Percentiles rank a stretch among this genome's conserved stretches.
Evolutionary conservation across 495 filamentous ascomycete genomes (phyloP).

Genomic region (Entonaema liquescens): DNA sequence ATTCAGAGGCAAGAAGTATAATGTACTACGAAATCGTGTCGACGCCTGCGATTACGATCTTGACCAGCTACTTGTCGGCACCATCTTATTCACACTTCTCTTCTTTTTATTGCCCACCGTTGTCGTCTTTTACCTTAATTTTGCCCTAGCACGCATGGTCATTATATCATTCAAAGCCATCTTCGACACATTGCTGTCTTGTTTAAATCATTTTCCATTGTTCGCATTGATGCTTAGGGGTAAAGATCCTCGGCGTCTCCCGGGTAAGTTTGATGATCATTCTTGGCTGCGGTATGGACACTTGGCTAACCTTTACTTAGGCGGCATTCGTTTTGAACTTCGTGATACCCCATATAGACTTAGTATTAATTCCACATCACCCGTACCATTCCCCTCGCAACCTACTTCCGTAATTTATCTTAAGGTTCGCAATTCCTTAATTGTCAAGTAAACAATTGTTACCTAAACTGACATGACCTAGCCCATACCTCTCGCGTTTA

Average conservation of each 20-base stretch:
- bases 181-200: slow-evolving; percentile 90
- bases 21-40: slow-evolving; percentile 95
- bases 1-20: slow-evolving; percentile 97
- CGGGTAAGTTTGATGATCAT: slow-evolving; percentile 62
- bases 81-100: slow-evolving; percentile 93
- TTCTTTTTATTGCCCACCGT: slow-evolving; percentile 97
- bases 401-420: slow-evolving; percentile 80
- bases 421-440: slow-evolving; percentile 62
- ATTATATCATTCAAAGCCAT: slow-evolving; percentile 91
- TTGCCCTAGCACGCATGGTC: slow-evolving; percentile 90
- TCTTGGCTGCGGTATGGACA: slow-evolving; percentile 1
- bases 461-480: slow-evolving; percentile 50
- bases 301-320: slow-evolving; percentile 50
- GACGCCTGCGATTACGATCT: slow-evolving; percentile 99
- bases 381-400: slow-evolving; percentile 40
- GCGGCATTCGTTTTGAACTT: slow-evolving; percentile 91
- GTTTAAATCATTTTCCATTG: slow-evolving; percentile 96
- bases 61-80: slow-evolving; percentile 95
- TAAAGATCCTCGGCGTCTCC: slow-evolving; percentile 90
- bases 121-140: slow-evolving; percentile 95
- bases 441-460: neutral
- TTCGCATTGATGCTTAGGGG: slow-evolving; percentile 97
- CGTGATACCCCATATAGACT: slow-evolving; percentile 70
- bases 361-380: slow-evolving; percentile 45
- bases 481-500: slow-evolving; percentile 89